Evolutionary conservation across 75 land plant species (phyloP).

Genomic region (Cryptomeria japonica): DNA sequence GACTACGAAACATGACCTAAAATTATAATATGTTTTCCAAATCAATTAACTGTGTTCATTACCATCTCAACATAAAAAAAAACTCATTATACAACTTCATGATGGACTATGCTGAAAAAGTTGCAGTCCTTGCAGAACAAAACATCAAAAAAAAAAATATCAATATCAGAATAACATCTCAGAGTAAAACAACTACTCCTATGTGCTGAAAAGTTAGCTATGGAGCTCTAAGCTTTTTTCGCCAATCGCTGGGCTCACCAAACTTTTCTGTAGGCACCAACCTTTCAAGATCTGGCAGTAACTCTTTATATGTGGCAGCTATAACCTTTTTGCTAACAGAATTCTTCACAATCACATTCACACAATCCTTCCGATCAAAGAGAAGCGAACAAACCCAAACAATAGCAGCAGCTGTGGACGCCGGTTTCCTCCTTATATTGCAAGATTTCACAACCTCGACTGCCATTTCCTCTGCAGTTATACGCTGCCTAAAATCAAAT

Average conservation of each 20-base stretch:
- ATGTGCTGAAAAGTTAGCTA: background rate
- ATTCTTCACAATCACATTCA: background rate
- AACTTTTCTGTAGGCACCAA: background rate
- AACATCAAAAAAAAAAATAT: too few species aligned
- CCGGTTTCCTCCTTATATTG: background rate
- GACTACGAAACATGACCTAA: too few species aligned
- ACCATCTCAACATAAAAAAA: too few species aligned
- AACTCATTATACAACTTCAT: too few species aligned
- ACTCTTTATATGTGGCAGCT: background rate
- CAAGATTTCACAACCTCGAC: background rate
- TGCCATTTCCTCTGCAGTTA: conserved; percentile 1
- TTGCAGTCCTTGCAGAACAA: too few species aligned
- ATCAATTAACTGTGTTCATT: too few species aligned
- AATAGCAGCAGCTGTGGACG: background rate
- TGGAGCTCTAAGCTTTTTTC: background rate
- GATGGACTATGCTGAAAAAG: too few species aligned
- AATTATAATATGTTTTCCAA: too few species aligned
- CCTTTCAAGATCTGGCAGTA: background rate
- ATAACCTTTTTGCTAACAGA: background rate
- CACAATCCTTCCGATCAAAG: background rate
- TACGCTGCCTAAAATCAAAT: background rate
- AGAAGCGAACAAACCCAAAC: conserved; percentile 5
- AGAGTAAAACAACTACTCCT: too few species aligned
- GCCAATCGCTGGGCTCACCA: background rate
- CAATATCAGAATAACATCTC: too few species aligned